Evolutionary conservation across 108 stramenopile genomes (phyloP), one percentile per base, ranked within the genome.

Genomic region (Pseudonitzschia delicatissima): DNA sequence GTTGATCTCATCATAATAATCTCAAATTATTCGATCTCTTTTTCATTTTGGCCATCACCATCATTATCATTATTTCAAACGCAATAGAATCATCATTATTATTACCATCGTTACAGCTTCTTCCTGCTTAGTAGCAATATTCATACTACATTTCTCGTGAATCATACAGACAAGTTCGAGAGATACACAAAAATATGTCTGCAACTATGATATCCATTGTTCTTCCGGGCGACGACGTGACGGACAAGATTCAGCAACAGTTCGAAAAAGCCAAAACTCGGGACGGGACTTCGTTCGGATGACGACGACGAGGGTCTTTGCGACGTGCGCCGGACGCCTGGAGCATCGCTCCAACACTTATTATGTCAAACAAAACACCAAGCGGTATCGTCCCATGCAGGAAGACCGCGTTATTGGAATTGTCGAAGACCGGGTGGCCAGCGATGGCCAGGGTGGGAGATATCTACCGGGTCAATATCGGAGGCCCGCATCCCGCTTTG

Each of bases 351-450:
- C 57, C 33, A 62, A 67, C 44, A 69, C 74, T 12, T 80, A 51
- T 32, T 80, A 67, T 57, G 61, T 86, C 0, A 47, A 62, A 57
- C 67, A 73, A 28, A 82, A 80, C 57, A 33, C 58, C 28, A 42
- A 73, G 39, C 71, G 81, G 1, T 86, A 86, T 61, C 52, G 65
- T 32, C 78, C 84, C 25, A 32, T 66, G 13, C 48, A 82, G 21
- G 84, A 86, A 53, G 92, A 93, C 73, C 79, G 92, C 18, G 83
- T 93, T 32, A 69, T 93, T 28, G 92, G 87, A 3, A 86, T 93
- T 20, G 85, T 93, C 18, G 83, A 88, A 77, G 92, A 93, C 66
- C 81, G 87, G 40, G 76, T 81, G 39, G 82, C 80, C n/a, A 76
- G 57, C 34, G 83, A 84, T 52, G 78, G 78, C 1, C 67, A 68